Base-by-base conservation (phyloP, 495 filamentous ascomycete genomes). In the Neurospora cerealis region DNA sequence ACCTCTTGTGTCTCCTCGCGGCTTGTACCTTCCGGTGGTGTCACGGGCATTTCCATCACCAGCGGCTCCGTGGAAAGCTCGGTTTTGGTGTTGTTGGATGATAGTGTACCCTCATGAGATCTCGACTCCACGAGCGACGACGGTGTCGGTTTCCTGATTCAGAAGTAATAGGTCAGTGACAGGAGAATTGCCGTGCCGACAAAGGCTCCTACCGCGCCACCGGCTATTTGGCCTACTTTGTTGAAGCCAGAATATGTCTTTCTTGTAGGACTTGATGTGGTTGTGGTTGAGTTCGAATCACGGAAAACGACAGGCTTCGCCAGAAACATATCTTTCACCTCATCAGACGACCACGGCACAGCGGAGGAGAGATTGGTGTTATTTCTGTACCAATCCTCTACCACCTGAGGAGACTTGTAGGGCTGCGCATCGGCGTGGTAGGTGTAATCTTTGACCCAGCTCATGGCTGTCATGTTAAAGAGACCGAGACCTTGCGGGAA, bases 381-480 rank as follows among this genome's bases (percentile, higher is more conserved):
- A 9, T 17, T 54, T 2, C 24, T 34, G 70, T 76, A 76, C 75
- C 70, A 73, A 4, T 60, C 39, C 38, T 72, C 38, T 17, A 76
- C 46, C 40, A 69, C 40, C 4, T 72, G 34, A 1, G 73, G 70
- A 28, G 73, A 69, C n/a, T 74, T n/a, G 39, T 76, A 76, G 11
- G 69, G 38, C 8, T 71, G 70, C 3, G 73, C 73, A 34, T 70
- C 36, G 8, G 75, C 75, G 44, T 76, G 34, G 24, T 74, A 76
- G 15, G 71, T 42, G 34, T 74, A 70, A 1, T 42, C 54, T 24
- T n/a, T n/a, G n/a, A n/a, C n/a, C n/a, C n/a, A n/a, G n/a, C 37
- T 40, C 37, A 36, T 17, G 21, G 28, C n/a, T 1, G 69, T 70
- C 69, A 70, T 70, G 10, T 70, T 40, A 10, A 70, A 70, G 28